Evolutionary conservation across 164 flowering plant genomes (phyloP), one percentile per base, ranked within the genome.

Genomic region (Saururus chinensis): DNA sequence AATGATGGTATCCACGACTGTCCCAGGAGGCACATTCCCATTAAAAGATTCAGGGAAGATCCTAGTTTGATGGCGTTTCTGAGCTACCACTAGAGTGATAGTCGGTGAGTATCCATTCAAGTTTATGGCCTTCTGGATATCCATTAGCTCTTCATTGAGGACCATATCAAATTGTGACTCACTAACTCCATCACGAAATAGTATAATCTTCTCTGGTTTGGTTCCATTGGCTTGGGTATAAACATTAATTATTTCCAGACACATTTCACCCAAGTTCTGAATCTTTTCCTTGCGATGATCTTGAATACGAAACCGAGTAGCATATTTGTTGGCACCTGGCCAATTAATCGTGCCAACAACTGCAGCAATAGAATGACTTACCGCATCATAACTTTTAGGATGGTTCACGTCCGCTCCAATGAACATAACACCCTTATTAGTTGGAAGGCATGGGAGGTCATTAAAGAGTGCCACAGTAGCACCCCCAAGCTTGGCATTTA

Each of bases 371-470:
- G 97, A 90, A 11, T 85, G 95, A 69, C 84, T 71, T 0, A 71
- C 62, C 4, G 23, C 16, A 66, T 83, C 76, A 26, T 35, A 7
- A 4, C 84, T 22, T 9, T 67, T 74, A 10, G 97, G 97, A 64
- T 90, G 97, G 75, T 90, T 87, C 20, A 90, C 97, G 71, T 84
- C 93, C 57, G 95, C 97, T 3, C 95, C 97, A 9, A 90, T 68
- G 59, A 87, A 79, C 88, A 90, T 88, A 3, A 84, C 84, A 68
- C 66, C 77, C 19, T 65, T 73, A 14, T 75, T 73, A 16, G 60
- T 66, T 9, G 56, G 67, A 17, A 84, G 75, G 60, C 51, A 66
- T 3, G 87, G 85, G 17, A 84, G 84, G 20, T 65, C 30, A 17
- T 77, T 73, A 37, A 42, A 59, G 11, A 90, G 86, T 66, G 84